phyloP scores from a whole-genome alignment of 768 basidiomycete species.

The Hortiboletus campestris region DNA sequence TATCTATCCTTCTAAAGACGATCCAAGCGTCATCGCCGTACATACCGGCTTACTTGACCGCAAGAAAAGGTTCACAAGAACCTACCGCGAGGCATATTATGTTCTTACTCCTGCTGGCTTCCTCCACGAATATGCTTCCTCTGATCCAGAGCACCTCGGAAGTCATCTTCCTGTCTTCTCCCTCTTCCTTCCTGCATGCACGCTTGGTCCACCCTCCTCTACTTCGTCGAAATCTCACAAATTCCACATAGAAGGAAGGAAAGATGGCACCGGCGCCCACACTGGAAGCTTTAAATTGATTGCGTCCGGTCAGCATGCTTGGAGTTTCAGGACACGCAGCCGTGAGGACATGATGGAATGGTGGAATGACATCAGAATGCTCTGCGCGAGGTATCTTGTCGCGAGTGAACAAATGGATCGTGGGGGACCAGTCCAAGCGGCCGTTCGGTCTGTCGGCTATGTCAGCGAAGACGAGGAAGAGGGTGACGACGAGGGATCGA shows the following conservation, averaged over 20 bases:
- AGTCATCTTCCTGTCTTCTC: constrained; percentile 70
- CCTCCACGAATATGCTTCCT: constrained; percentile 85
- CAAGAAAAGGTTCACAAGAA: constrained; percentile 91
- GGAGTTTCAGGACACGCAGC: constrained; percentile 85
- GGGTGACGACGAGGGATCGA: constrained; percentile 58
- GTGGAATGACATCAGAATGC: constrained; percentile 97
- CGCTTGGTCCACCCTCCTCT: constrained; percentile 85
- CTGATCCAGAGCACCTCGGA: constrained; percentile 58
- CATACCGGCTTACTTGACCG: constrained; percentile 91
- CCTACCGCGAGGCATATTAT: constrained; percentile 84
- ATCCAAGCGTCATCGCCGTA: constrained; percentile 79
- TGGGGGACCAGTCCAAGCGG: constrained; percentile 88
- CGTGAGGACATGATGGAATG: constrained; percentile 99
- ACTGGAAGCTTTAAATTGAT: constrained; percentile 50
- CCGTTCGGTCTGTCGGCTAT: constrained; percentile 87
- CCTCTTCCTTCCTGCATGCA: constrained; percentile 92
- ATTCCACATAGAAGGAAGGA: constrained; percentile 94
- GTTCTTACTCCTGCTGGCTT: constrained; percentile 95
- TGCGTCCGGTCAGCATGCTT: constrained; percentile 56
- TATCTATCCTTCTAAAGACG: constrained; percentile 87
- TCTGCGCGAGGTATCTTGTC: constrained; percentile 90
- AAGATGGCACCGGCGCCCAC: constrained; percentile 69
- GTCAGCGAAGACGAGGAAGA: constrained; percentile 72
- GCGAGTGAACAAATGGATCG: constrained; percentile 93
- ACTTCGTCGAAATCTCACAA: constrained; percentile 76